Conservation (phyloP, 257 asterid species). For the Ocimum tenuiflorum region DNA sequence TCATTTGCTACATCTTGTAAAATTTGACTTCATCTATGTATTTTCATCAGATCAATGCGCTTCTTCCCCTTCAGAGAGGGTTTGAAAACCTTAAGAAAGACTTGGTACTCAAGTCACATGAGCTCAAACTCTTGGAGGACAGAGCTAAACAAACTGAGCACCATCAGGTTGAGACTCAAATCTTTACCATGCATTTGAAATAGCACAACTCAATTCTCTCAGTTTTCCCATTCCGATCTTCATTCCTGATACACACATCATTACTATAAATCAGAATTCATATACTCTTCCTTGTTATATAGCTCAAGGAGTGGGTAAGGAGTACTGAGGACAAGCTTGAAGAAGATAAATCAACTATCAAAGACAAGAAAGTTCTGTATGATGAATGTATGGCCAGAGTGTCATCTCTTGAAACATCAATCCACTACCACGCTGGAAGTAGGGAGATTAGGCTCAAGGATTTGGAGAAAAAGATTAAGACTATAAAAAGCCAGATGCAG, state of each 20-base stretch:
- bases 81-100: slow-evolving; percentile 74
- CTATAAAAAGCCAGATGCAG: slow-evolving; percentile 60
- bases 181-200: slow-evolving; percentile 9
- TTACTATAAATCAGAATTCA: not conserved
- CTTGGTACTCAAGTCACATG: slow-evolving; percentile 85
- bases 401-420: slow-evolving; percentile 63
- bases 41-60: slow-evolving; percentile 63
- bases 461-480: slow-evolving; percentile 74
- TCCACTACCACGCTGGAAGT: slow-evolving; percentile 71
- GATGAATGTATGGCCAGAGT: slow-evolving; percentile 63
- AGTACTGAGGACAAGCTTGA: slow-evolving; percentile 69
- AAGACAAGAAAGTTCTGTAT: slow-evolving; percentile 55
- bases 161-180: slow-evolving; percentile 64
- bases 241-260: not conserved
- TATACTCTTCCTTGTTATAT: slow-evolving; percentile 23
- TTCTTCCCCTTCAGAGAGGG: slow-evolving; percentile 80
- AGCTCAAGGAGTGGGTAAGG: slow-evolving; percentile 85
- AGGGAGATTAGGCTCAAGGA: slow-evolving; percentile 76
- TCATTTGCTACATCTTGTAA: not conserved
- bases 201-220: not conserved
- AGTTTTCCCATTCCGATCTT: slow-evolving; percentile 7
- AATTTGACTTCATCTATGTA: slow-evolving; percentile 10
- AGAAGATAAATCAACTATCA: slow-evolving; percentile 54
- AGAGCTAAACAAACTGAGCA: slow-evolving; percentile 95
- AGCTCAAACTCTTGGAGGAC: slow-evolving; percentile 70